Percentiles rank a stretch among this genome's conserved stretches.
These are phyloP conservation scores for Colletotrichum paranaense DNA, from an alignment of 2,329 filamentous ascomycete species.

Conservation along the genomic window DNA sequence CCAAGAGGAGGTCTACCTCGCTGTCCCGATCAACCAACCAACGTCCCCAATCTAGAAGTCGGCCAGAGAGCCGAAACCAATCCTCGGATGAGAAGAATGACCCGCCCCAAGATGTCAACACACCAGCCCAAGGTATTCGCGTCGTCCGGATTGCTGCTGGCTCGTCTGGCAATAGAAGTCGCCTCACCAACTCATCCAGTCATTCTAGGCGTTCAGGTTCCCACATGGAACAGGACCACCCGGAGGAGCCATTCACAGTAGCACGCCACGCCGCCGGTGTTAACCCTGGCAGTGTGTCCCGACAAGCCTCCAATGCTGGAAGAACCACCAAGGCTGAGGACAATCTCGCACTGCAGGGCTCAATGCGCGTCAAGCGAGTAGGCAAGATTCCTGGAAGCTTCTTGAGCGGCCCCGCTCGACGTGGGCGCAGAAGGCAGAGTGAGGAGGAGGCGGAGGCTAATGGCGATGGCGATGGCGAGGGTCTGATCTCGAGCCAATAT, in stretches of 20 bases:
- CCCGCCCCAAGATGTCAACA: slow-evolving; percentile 59
- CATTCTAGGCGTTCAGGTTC: slow-evolving; percentile 50
- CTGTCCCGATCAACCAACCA: slow-evolving; percentile 50
- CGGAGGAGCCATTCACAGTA: slow-evolving; percentile 62
- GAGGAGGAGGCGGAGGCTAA: slow-evolving; percentile 70
- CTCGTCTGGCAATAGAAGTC: slow-evolving; percentile 59
- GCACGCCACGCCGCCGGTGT: slow-evolving; percentile 58
- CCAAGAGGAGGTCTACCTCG: slow-evolving; percentile 63
- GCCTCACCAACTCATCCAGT: slow-evolving; percentile 47
- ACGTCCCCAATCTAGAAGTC: slow-evolving; percentile 47
- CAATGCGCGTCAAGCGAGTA: slow-evolving; percentile 81
- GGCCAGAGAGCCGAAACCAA: slow-evolving; percentile 54
- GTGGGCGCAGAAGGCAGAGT: slow-evolving; percentile 76
- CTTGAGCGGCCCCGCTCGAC: slow-evolving; percentile 81
- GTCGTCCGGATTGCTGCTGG: slow-evolving; percentile 66
- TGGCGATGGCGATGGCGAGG: slow-evolving; percentile 55
- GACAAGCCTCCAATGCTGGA: slow-evolving; percentile 61
- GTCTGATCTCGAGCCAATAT: slow-evolving; percentile 53
- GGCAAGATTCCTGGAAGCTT: slow-evolving; percentile 82
- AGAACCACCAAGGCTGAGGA: slow-evolving; percentile 66
- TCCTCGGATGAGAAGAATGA: slow-evolving; percentile 52
- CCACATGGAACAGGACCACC: slow-evolving; percentile 58
- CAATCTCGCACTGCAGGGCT: slow-evolving; percentile 74
- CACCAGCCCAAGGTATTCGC: slow-evolving; percentile 62
- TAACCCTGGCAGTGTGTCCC: slow-evolving; percentile 64